A percentile compares a stretch with the other conserved stretches of the same genome.
Conservation (phyloP, 352 stramenopile genomes). For the Globisporangium camurandrum region DNA sequence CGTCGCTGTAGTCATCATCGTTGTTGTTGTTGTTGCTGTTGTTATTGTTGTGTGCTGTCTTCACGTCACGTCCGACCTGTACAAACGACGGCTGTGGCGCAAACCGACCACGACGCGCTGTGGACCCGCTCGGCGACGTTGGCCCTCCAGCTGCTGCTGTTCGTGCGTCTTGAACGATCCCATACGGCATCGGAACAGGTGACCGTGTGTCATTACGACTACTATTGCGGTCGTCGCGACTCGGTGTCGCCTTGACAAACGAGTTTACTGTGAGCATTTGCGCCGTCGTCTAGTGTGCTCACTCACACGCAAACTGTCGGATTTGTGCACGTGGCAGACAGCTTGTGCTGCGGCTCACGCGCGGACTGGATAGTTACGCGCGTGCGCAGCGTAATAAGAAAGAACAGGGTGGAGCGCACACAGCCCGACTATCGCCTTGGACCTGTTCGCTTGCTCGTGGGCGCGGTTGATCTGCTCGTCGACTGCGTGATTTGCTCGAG, state of each 20-base stretch:
- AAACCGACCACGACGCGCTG: background rate
- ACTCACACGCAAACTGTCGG: no score
- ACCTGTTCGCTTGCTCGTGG: no score
- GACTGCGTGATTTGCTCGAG: no score
- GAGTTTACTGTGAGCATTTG: conserved; percentile 3
- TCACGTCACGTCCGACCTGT: background rate
- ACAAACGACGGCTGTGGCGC: no score
- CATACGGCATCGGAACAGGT: background rate
- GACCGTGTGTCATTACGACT: no score
- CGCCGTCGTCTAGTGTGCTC: no score
- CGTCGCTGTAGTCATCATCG: background rate
- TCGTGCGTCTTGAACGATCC: background rate
- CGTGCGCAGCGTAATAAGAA: no score
- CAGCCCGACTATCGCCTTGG: no score
- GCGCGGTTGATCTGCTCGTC: no score
- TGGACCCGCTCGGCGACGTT: background rate
- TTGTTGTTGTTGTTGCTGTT: background rate
- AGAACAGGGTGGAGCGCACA: no score
- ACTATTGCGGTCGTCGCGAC: background rate
- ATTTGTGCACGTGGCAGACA: background rate
- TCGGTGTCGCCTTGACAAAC: background rate
- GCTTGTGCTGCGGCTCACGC: background rate
- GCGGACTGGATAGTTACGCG: no score
- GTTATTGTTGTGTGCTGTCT: conserved; percentile 1
- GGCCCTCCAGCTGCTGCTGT: background rate